A percentile compares a stretch with the other conserved stretches of the same genome.
Conservation (phyloP, 2,329 filamentous ascomycete species). For the Didymella glomerata region DNA sequence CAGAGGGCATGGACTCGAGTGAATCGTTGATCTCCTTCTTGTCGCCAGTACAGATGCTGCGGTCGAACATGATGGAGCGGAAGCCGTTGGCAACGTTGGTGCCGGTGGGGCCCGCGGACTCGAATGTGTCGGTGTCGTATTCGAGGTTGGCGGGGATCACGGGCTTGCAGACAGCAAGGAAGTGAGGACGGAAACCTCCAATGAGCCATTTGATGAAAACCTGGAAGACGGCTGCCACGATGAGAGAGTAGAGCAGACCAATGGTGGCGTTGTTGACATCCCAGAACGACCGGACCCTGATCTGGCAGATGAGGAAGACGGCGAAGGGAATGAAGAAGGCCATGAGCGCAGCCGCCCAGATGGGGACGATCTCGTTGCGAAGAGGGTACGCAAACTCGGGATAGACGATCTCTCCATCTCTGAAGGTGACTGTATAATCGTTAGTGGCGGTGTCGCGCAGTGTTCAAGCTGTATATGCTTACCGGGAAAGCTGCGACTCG, state of each 20-base stretch:
- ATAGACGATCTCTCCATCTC: slow-evolving; percentile 72
- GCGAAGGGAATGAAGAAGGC: slow-evolving; percentile 71
- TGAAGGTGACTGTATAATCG: slow-evolving; percentile 61
- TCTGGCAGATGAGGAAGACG: slow-evolving; percentile 71
- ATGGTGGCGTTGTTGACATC: slow-evolving; percentile 73
- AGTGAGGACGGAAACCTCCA: slow-evolving; percentile 71
- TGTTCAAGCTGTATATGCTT: slow-evolving; percentile 6
- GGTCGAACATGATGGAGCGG: slow-evolving; percentile 71
- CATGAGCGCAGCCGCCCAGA: slow-evolving; percentile 73
- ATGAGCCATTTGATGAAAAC: slow-evolving; percentile 80
- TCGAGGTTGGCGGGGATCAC: slow-evolving; percentile 55
- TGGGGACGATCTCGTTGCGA: slow-evolving; percentile 72
- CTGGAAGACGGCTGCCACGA: slow-evolving; percentile 77
- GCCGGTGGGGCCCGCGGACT: slow-evolving; percentile 60
- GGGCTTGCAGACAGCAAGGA: slow-evolving; percentile 74
- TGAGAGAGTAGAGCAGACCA: slow-evolving; percentile 74
- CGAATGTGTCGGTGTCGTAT: slow-evolving; percentile 28
- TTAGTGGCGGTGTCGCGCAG: not conserved
- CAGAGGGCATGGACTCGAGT: slow-evolving; percentile 75
- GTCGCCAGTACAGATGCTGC: slow-evolving; percentile 74
- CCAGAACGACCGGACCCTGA: slow-evolving; percentile 65
- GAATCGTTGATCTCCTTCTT: slow-evolving; percentile 70
- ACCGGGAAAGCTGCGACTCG: slow-evolving; percentile 71
- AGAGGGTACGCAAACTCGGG: slow-evolving; percentile 76
- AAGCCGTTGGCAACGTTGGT: slow-evolving; percentile 61